Conservation (phyloP, 345 rosid species). For the Reutealis trisperma region DNA sequence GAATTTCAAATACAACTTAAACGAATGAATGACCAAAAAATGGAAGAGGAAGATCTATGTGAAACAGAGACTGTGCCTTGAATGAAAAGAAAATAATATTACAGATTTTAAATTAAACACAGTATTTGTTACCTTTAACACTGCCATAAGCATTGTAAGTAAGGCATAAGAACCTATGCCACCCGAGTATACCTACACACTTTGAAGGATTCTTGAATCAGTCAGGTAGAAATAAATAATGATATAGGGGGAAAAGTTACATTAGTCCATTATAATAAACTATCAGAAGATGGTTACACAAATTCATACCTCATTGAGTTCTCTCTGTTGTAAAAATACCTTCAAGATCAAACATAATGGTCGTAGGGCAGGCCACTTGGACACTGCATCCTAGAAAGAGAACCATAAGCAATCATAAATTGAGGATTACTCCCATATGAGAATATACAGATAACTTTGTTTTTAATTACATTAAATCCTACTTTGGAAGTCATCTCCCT, state of each 20-base stretch:
- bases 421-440: not conserved
- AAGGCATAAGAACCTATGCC: slow-evolving; percentile 96
- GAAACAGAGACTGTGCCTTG: not conserved
- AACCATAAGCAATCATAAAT: not conserved
- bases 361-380: slow-evolving; percentile 70
- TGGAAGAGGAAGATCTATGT: not conserved
- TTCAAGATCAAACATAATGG: slow-evolving; percentile 85
- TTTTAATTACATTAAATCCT: not conserved
- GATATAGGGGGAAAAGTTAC: slow-evolving; percentile 1
- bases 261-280: not conserved
- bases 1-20: not conserved
- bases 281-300: not conserved
- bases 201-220: slow-evolving; percentile 30
- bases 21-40: not conserved
- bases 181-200: slow-evolving; percentile 81
- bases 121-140: slow-evolving; percentile 61
- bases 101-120: not conserved
- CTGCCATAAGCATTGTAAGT: slow-evolving; percentile 80
- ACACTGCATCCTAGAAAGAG: slow-evolving; percentile 60
- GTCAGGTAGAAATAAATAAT: not conserved
- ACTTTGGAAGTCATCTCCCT: not conserved
- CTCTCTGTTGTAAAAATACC: slow-evolving; percentile 95
- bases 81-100: not conserved
- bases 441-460: not conserved
- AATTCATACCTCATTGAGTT: slow-evolving; percentile 76